phyloP scores from a whole-genome alignment of 2,329 filamentous ascomycete genomes.

The Aspergillus luchuensis region DNA sequence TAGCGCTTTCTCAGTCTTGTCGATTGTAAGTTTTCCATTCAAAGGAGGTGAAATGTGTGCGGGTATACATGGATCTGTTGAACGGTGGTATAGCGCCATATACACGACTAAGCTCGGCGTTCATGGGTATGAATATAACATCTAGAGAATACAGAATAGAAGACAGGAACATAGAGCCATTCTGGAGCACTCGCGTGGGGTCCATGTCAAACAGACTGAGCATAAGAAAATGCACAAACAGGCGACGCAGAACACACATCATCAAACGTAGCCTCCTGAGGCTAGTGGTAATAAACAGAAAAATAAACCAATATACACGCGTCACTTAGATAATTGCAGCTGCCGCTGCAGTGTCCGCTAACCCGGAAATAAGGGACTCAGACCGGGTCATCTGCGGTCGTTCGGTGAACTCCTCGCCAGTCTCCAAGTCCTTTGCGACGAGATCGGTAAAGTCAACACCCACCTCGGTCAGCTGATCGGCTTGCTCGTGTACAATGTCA shows the following conservation, averaged over 20 bases:
- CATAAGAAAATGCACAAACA: too few relatives aligned
- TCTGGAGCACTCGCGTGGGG: background rate
- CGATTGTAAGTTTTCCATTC: too few relatives aligned
- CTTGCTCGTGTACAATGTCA: slow-evolving; percentile 77
- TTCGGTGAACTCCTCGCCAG: slow-evolving; percentile 24
- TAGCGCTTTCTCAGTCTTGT: too few relatives aligned
- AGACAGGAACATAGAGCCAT: background rate
- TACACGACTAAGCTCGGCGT: background rate
- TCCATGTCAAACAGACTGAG: background rate
- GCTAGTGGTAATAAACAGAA: background rate
- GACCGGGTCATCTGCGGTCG: slow-evolving; percentile 29
- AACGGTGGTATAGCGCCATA: background rate
- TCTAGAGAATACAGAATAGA: background rate
- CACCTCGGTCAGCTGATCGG: slow-evolving; percentile 76
- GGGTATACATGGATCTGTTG: background rate
- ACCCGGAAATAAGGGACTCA: slow-evolving; percentile 24
- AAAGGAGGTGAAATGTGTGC: background rate
- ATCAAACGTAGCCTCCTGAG: background rate
- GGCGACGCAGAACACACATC: too few relatives aligned
- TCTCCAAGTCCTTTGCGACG: slow-evolving; percentile 61
- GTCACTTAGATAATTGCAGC: background rate
- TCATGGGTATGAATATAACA: background rate
- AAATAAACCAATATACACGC: background rate
- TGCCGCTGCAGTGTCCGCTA: slow-evolving; percentile 20
- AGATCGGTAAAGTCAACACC: slow-evolving; percentile 86